Conservation (phyloP, 1,284 basidiomycete species). For the Hymenochaete sp. region DNA sequence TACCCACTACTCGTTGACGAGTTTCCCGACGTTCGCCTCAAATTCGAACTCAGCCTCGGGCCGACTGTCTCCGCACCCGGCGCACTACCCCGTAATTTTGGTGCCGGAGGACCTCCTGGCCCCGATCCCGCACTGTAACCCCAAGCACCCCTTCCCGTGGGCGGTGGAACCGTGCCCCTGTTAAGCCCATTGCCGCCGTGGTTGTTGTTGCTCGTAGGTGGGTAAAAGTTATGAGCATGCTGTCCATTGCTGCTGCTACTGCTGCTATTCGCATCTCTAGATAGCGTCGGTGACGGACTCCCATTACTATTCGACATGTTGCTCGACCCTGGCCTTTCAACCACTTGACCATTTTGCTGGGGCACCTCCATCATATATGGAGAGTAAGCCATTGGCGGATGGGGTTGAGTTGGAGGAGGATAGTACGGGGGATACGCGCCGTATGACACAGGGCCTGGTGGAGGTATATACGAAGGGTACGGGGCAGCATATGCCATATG, state of each 20-base stretch:
- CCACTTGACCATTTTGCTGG: conserved; percentile 11
- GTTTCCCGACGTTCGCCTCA: conserved; percentile 37
- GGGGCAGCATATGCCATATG: conserved; percentile 14
- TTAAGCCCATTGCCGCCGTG: conserved; percentile 23
- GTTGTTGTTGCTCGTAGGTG: neutral
- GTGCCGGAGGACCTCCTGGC: too few relatives aligned
- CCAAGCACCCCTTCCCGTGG: conserved; percentile 51
- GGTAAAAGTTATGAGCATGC: too few relatives aligned
- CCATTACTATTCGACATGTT: conserved; percentile 10
- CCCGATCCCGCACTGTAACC: conserved; percentile 55
- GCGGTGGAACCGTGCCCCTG: conserved; percentile 33
- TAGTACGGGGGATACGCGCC: conserved; percentile 26
- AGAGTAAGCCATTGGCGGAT: conserved; percentile 19
- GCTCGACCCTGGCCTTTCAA: conserved; percentile 5
- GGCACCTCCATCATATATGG: conserved; percentile 25
- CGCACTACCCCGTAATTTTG: too few relatives aligned
- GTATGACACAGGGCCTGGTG: conserved; percentile 11
- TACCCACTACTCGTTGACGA: conserved; percentile 44
- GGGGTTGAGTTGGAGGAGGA: conserved; percentile 29
- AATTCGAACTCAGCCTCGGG: conserved; percentile 46
- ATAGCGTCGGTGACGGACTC: conserved; percentile 15
- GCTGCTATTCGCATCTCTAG: conserved; percentile 8
- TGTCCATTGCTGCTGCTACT: conserved; percentile 12
- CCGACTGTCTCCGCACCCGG: conserved; percentile 44
- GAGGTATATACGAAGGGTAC: conserved; percentile 9